Base-by-base conservation (phyloP, 2,329 filamentous ascomycete species). In the Achaetomium macrosporum region DNA sequence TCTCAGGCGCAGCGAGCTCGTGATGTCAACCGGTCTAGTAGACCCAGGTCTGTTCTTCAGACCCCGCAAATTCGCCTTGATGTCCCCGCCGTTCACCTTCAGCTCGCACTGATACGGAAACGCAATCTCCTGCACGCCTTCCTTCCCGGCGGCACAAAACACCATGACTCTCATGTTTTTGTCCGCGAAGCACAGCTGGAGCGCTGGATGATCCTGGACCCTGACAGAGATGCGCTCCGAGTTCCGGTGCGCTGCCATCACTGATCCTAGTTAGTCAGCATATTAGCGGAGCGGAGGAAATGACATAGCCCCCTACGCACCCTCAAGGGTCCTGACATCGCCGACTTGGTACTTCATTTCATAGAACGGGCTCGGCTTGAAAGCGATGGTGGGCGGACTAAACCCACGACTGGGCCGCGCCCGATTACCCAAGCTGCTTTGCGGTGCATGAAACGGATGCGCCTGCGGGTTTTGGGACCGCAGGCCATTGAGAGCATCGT, bases 1-100 rank as follows among this genome's bases (percentile, higher is more conserved):
- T 58, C 81, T 84, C 30, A 88, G 80, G 16, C 85, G 82, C 42
- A 97, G 74, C 55, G 82, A 78, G 59, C 80, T 75, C 8, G 93
- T 99, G 57, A 99, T 87, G 70, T 99, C 93, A 43, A 89, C 90
- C 8, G 93, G 93, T 63, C 90, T 84, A 39, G 93, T 99, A 42
- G 93, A 95, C 19, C 93, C 93, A 7, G 92, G 89, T 68, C 93
- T 95, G 68, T 96, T 96, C 71, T 99, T 99, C 57, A 99, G 71
- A 5, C 93, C 93, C 61, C 93, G 87, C 60, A 95, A 78, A 67
- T 97, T 99, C n/a, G 87, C 86, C 69, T 92, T 93, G 60, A 96
- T 79, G 53, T 96, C 90, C 33, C 87, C 87, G 10, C 83, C 79
- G 62, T 99, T 99, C 51, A 96, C 82, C 66, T 90, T 92, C 53